Evolutionary conservation across 129 eudicot genomes (phyloP).

Genomic region (Flaveria bidentis): DNA sequence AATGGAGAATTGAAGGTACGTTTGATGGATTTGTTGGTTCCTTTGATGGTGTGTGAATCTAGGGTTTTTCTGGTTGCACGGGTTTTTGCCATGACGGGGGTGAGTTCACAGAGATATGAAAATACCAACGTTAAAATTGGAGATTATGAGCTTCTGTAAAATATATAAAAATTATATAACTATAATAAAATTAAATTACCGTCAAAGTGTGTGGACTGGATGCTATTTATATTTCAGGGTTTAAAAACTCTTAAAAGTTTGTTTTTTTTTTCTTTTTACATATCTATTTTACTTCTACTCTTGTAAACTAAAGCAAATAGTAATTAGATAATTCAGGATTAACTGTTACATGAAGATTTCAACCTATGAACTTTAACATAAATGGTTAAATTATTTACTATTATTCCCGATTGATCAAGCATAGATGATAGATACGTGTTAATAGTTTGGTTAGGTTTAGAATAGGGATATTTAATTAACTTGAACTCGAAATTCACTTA

Average conservation of each 20-base stretch:
- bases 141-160: not conserved
- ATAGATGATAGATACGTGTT: no score
- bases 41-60: slow-evolving; percentile 70
- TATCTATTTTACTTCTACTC: no score
- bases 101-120: slow-evolving; percentile 6
- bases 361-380: no score
- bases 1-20: slow-evolving; percentile 34
- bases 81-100: slow-evolving; percentile 64
- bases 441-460: no score
- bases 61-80: slow-evolving; percentile 61
- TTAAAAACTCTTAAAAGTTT: not conserved
- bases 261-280: not conserved
- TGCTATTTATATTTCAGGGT: not conserved
- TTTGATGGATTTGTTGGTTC: slow-evolving; percentile 56
- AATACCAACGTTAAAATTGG: not conserved
- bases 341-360: no score
- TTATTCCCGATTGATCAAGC: no score
- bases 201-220: slow-evolving; percentile 17
- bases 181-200: not conserved
- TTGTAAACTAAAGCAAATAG: no score
- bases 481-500: no score
- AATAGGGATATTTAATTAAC: no score
- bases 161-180: not conserved
- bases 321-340: no score
- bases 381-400: no score